Conservation (phyloP, 2,329 filamentous ascomycete genomes). For the Colletotrichum tropicale region DNA sequence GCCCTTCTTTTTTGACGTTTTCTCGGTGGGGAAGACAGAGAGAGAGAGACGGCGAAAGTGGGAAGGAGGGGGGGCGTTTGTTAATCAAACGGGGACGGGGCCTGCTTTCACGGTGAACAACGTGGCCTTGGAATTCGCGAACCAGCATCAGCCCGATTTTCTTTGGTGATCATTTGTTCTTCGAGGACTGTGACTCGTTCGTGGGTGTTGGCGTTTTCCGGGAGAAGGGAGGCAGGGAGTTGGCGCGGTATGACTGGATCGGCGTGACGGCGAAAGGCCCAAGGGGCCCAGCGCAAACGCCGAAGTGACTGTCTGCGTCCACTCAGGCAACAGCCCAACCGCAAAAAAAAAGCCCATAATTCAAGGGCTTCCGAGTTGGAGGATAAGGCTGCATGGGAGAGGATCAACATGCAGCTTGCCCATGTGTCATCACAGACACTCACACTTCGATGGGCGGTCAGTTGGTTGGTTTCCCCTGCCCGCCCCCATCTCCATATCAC, state of each 20-base stretch:
- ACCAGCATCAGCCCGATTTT: background rate
- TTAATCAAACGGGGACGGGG: background rate
- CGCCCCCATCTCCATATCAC: background rate
- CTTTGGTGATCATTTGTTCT: background rate
- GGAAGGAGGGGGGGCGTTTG: background rate
- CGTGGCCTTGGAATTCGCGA: background rate
- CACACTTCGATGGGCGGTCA: background rate
- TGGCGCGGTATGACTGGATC: background rate
- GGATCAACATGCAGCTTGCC: conserved; percentile 6
- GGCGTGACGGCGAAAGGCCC: background rate
- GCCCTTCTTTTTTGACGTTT: background rate
- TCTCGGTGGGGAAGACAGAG: background rate
- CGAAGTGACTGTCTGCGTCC: background rate
- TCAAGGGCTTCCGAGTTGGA: background rate
- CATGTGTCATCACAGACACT: conserved; percentile 16
- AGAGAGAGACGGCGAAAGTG: background rate
- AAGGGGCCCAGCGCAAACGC: background rate
- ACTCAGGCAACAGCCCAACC: background rate
- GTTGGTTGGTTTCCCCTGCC: background rate
- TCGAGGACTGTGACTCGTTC: background rate
- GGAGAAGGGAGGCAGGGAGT: background rate
- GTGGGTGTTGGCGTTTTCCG: background rate
- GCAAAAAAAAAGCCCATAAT: background rate
- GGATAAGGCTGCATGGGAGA: conserved; percentile 19
- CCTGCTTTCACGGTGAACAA: background rate